Evolutionary conservation across 345 rosid genomes (phyloP).

Genomic region (Hibiscus trionum): DNA sequence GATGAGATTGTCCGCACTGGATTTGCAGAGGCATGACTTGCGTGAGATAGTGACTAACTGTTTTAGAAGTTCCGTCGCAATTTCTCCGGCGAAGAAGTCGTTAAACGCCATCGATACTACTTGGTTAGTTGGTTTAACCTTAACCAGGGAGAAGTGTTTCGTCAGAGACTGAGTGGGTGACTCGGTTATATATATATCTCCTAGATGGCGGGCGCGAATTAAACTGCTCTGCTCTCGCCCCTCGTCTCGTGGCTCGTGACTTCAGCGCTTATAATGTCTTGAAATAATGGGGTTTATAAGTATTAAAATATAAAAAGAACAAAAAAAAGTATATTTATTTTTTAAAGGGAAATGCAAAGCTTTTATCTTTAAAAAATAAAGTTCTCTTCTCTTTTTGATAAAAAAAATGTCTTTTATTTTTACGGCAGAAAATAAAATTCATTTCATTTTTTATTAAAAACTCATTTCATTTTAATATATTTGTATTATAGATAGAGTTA

Average conservation of each 20-base stretch:
- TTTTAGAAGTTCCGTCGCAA: slow-evolving; percentile 55
- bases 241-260: background rate
- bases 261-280: background rate
- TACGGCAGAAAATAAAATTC: too few relatives aligned
- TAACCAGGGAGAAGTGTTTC: background rate
- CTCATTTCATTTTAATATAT: too few relatives aligned
- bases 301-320: too few relatives aligned
- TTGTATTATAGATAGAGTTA: too few relatives aligned
- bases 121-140: too few relatives aligned
- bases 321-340: too few relatives aligned
- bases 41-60: slow-evolving; percentile 27
- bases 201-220: background rate
- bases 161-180: background rate
- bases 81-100: slow-evolving; percentile 64
- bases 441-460: too few relatives aligned
- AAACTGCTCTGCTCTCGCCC: background rate
- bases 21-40: slow-evolving; percentile 35
- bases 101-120: background rate
- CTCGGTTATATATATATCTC: background rate
- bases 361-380: too few relatives aligned
- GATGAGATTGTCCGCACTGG: slow-evolving; percentile 34
- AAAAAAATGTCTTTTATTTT: too few relatives aligned
- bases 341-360: too few relatives aligned
- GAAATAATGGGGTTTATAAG: too few relatives aligned
- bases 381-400: too few relatives aligned